Evolutionary conservation across 768 basidiomycete species (phyloP), one percentile per base, ranked within the genome.

Genomic region (Tylopilus plumbeoviolaceoides): DNA sequence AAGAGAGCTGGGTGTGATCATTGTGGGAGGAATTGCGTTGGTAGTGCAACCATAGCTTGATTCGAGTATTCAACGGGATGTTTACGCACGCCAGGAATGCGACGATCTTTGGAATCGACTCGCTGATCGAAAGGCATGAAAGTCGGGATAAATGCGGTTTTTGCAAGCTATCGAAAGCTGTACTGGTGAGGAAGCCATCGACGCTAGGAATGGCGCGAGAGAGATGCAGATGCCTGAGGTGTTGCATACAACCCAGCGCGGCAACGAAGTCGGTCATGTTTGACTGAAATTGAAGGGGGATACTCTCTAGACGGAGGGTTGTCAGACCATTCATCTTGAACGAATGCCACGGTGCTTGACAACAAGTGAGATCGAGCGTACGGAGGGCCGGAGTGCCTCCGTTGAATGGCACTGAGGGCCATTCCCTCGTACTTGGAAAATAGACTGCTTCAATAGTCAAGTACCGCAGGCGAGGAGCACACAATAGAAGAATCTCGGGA

Each of bases 191-290:
- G 38, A 39, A n/a, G 5, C 14, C 7, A 1, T 11, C 4, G 5
- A 48, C 20, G 9, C 38, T 57, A 7, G 70, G 64, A 7, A 75
- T 59, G 15, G 63, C 60, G 47, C 66, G 38, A 10, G 4, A 12
- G 31, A 33, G 31, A 14, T 33, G 11, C 12, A 77, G 65, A 14
- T 58, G 56, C 44, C 62, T 63, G 3, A 77, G 61, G 38, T 54
- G 15, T 8, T 69, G 72, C 70, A 73, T 73, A 35, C 62, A 54
- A 15, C 59, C 46, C 4, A 78, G 64, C 9, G 62, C 62, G 18
- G 63, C 50, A 7, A 73, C 47, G n/a, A 79, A 57, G 31, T 72
- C 66, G 7, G 44, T 47, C 21, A 61, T 59, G 12, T 63, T 56
- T 2, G 70, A 70, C 14, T 63, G 67, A 18, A 61, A 48, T 7